Base-by-base conservation (phyloP, 2,329 filamentous ascomycete genomes). In the Exophiala sp. region DNA sequence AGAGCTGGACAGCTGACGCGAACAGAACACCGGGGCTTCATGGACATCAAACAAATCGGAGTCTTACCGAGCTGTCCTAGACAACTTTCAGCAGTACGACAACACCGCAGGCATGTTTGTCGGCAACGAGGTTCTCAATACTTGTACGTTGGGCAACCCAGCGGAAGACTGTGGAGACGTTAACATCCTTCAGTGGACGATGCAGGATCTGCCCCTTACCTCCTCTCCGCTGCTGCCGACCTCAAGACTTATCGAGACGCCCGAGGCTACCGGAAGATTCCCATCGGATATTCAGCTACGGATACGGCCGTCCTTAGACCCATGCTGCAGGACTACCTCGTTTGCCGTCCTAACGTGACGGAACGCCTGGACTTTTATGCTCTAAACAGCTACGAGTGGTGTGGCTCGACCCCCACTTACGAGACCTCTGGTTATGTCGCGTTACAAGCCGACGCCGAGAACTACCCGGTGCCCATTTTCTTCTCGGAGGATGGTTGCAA, bases 401-500 rank as follows among this genome's bases (percentile, higher is more conserved):
- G 84, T 61, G 83, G 83, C 54, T 45, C 62, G 13, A 67, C 68
- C 18, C 46, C 55, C n/a, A 65, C 68, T 27, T 89, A 82, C 68
- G 58, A 72, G 21, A 72, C 64, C 14, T 82, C 88, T 2, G 88
- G 86, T 50, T 95, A 95, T 69, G 64, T 73, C 40, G 73, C 74
- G 55, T 79, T 94, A 22, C 77, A 88, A 65, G 67, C 74, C 46
- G 81, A 85, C 57, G 82, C 85, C 4, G 76, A 77, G 30, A 68
- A 79, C 60, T 90, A 88, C 67, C 83, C 82, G 40, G 81, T 94
- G n/a, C 88, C 87, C 16, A 88, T 93, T 61, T 90, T 89, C 74
- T 88, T 95, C 70, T 90, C 86, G 27, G 88, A 95, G 69, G 93
- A 87, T 2, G 88, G 88, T 51, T 95, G 88, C 76, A 90, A 86